These are phyloP conservation scores for Telopea speciosissima DNA, from an alignment of 177 flowering plant species.

Conservation along the genomic window DNA sequence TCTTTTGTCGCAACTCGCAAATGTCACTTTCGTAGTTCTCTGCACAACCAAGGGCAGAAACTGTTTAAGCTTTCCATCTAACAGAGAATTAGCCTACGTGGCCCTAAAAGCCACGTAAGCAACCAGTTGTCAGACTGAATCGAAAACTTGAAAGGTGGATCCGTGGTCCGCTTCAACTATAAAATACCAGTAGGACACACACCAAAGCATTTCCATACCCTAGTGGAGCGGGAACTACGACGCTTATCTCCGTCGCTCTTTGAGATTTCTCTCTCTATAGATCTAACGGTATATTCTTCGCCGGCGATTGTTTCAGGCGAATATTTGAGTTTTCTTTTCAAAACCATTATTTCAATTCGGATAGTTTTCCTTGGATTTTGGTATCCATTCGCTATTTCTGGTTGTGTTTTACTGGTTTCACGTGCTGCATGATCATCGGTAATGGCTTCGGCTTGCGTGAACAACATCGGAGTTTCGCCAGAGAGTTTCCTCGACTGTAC, in stretches of 20 bases:
- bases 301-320: neutral
- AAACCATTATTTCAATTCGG: neutral
- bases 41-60: no score
- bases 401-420: neutral
- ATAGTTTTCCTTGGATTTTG: neutral
- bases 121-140: neutral
- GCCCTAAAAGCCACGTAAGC: neutral
- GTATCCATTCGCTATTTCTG: neutral
- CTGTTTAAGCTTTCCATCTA: no score
- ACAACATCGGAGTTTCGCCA: conserved; percentile 50
- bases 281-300: neutral
- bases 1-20: no score
- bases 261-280: neutral
- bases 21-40: no score
- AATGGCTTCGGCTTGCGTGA: conserved; percentile 85
- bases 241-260: neutral
- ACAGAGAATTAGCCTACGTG: neutral
- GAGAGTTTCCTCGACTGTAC: conserved; percentile 43
- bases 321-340: neutral
- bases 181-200: neutral
- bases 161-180: no score
- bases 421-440: conserved; percentile 11
- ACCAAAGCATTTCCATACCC: neutral
- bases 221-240: neutral
- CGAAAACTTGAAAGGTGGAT: no score